Conservation (phyloP, 2,329 filamentous ascomycete genomes). For the Aspergillus versicolor region DNA sequence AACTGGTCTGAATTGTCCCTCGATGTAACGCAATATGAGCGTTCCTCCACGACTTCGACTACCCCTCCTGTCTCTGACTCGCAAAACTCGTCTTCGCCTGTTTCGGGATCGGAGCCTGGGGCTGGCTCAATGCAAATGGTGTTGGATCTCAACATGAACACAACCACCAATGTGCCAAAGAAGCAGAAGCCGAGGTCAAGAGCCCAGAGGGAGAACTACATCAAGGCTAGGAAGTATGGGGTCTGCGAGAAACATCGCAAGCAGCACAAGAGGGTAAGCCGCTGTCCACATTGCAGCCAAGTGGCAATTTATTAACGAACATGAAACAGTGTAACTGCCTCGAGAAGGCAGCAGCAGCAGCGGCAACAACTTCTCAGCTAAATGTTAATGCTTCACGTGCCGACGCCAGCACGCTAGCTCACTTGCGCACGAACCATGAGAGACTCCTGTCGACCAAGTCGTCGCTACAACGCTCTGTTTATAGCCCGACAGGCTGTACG, state of each 20-base stretch:
- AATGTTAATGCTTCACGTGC: conserved; percentile 18
- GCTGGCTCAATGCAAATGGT: conserved; percentile 37
- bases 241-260: conserved; percentile 46
- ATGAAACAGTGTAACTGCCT: conserved; percentile 39
- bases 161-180: conserved; percentile 40
- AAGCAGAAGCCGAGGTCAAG: conserved; percentile 44
- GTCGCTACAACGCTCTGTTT: background rate
- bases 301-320: conserved; percentile 15
- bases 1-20: conserved; percentile 31
- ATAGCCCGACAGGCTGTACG: background rate
- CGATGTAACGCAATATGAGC: conserved; percentile 22
- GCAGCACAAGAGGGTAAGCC: conserved; percentile 43
- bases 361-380: conserved; percentile 21
- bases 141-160: conserved; percentile 46
- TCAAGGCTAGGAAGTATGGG: conserved; percentile 43
- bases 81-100: background rate
- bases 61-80: conserved; percentile 20
- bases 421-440: conserved; percentile 8
- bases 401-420: background rate
- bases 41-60: conserved; percentile 22
- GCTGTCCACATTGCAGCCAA: background rate
- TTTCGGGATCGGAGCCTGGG: conserved; percentile 16
- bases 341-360: conserved; percentile 25
- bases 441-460: background rate
- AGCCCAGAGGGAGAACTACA: conserved; percentile 45